Evolutionary conservation across 2,329 filamentous ascomycete species (phyloP), one percentile per base, ranked within the genome.

Genomic region (Alternaria viburni): DNA sequence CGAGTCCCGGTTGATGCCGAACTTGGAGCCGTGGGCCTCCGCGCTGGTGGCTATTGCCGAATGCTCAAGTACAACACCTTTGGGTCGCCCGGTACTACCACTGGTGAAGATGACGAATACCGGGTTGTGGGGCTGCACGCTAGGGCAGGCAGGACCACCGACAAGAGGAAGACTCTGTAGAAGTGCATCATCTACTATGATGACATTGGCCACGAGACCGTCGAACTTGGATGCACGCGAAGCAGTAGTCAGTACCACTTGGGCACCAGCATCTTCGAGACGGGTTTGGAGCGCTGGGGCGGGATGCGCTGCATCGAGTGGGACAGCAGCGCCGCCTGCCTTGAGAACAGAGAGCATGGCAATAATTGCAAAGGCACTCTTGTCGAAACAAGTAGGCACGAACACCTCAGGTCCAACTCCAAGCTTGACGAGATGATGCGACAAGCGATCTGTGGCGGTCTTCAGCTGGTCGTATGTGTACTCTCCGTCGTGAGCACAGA

Each of bases 231-330:
- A 76, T 4, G 78, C 75, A 17, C 78, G 77, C 15, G 71, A 60
- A 0, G 78, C 74, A 1, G 81, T 80, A 1, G 81, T 81, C 5
- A 84, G 67, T 1, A 81, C 81, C 21, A 83, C 72, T 26, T 80
- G 77, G 1, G 80, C 78, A 13, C 67, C 64, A n/a, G 79, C 77
- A 17, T 82, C 78, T n/a, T 77, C 68, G 12, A 82, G 69, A 62
- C 80, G 79, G 3, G 75, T 76, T 41, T 83, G 77, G 28, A 83
- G 71, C 1, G 77, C 72, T 19, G 67, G 65, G 56, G 78, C 76
- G 0, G 75, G 75, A 58, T 78, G 74, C 5, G 73, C 71, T 2
- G 74, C 74, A 59, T 82, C 81, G 17, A 84, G 69, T 11, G 76
- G 71, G 6, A 78, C 72, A 9, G 72, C 75, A 23, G 76, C 76